Percentiles rank a stretch among this genome's conserved stretches.
phyloP scores from a whole-genome alignment of 1,284 basidiomycete genomes.

The Cryptococcus neoformans region DNA sequence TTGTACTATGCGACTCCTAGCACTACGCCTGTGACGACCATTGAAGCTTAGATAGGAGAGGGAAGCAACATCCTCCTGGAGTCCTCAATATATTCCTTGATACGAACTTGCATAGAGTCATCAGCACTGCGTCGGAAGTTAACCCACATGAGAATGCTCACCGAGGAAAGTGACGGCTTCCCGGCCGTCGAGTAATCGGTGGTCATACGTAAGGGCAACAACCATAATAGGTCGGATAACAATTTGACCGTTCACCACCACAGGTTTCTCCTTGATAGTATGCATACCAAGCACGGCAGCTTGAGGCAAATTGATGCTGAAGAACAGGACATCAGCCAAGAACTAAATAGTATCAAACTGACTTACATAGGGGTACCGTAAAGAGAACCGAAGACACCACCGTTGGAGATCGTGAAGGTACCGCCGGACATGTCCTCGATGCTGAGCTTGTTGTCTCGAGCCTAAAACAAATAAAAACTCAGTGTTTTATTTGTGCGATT shows the following conservation, averaged over 20 bases:
- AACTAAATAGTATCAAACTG: background rate
- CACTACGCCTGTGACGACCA: no score
- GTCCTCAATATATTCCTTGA: constrained; percentile 69
- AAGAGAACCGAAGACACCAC: constrained; percentile 95
- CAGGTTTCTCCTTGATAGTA: constrained; percentile 89
- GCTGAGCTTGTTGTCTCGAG: constrained; percentile 88
- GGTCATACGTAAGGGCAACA: constrained; percentile 92
- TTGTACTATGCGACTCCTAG: no score
- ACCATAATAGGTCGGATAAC: constrained; percentile 93
- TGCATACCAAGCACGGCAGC: constrained; percentile 97
- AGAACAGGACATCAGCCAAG: constrained; percentile 5
- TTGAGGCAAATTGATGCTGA: constrained; percentile 87
- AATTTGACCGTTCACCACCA: constrained; percentile 90
- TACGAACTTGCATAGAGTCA: constrained; percentile 55
- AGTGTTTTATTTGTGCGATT: background rate
- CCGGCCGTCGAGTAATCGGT: constrained; percentile 90
- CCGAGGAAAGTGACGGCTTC: constrained; percentile 98
- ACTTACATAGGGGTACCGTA: constrained; percentile 84
- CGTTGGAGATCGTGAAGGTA: constrained; percentile 98
- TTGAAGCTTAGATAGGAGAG: constrained; percentile 36
- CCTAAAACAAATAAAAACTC: constrained; percentile 53
- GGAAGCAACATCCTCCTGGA: constrained; percentile 62
- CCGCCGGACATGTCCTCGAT: constrained; percentile 97
- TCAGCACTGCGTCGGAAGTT: constrained; percentile 2
- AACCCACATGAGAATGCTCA: constrained; percentile 49